Base-by-base conservation (phyloP, 1,284 basidiomycete genomes). In the Ceratobasidium sp. region DNA sequence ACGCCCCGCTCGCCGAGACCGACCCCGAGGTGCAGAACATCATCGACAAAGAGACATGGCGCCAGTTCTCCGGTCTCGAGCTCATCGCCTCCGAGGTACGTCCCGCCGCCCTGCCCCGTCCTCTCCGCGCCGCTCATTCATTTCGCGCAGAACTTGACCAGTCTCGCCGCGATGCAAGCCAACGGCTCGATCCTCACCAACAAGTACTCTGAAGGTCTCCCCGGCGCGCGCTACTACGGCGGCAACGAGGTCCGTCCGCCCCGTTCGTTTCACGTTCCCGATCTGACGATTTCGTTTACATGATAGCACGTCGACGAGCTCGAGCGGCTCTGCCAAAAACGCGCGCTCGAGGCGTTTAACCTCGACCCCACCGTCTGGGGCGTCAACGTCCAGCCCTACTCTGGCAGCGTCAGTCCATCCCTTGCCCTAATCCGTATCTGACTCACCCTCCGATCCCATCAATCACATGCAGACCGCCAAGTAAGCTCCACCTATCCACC, bases 371-470 rank as follows among this genome's bases (percentile, higher is more conserved):
- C 89, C 76, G 81, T 85, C 75, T 99, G 98, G 98, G 97, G 98
- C 80, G 97, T 99, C 84, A 99, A 99, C 83, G 98, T 99, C 77
- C 98, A 99, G 86, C 98, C 98, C 22, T 99, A 99, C 87, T 98
- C 96, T 80, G 97, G 95, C 79, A 90, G 92, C 78, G 90, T 91
- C 83, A 83, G 92, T 90, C 63, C 54, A 75, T 59, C 76, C 78
- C 27, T 44, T 54, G 17, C 50, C 47, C 9, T 56, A 22, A 36
- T n/a, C 56, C 36, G 29, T 31, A 4, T 51, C 69, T 74, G 36
- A 56, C 57, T 65, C 29, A 56, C 64, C 59, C n/a, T 36, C 73
- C 56, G 57, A 48, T 45, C 56, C 15, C 64, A 80, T 60, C 54
- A 41, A 41, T 41, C 36, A 41, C 36, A 41, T 41, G 36, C 78